Evolutionary conservation across 2,329 filamentous ascomycete species (phyloP).

Genomic region (Dryadomyces quercus-mongolicae): DNA sequence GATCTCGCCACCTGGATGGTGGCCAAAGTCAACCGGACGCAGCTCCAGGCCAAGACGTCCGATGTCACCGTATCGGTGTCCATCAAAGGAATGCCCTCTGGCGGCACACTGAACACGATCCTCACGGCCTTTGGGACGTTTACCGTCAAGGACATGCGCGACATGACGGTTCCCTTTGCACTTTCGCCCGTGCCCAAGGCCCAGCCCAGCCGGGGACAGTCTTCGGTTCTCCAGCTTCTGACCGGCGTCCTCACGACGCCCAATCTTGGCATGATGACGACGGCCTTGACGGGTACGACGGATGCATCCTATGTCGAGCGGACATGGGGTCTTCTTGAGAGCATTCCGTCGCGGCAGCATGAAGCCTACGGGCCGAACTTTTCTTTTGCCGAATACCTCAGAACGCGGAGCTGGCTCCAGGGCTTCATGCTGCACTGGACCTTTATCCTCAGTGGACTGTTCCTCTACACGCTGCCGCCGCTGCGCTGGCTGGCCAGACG

Average conservation of each 20-base stretch:
- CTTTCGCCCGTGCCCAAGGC: conserved; percentile 42
- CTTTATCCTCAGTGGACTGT: conserved; percentile 27
- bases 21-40: conserved; percentile 35
- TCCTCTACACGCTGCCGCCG: conserved; percentile 31
- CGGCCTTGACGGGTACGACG: conserved; percentile 34
- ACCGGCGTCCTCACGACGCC: conserved; percentile 37
- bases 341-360: conserved; percentile 27
- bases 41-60: conserved; percentile 34
- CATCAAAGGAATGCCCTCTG: conserved; percentile 37
- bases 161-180: conserved; percentile 37
- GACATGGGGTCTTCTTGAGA: conserved; percentile 48
- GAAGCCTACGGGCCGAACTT: conserved; percentile 51
- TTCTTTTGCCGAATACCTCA: conserved; percentile 42
- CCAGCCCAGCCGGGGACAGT: conserved; percentile 17
- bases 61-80: conserved; percentile 34
- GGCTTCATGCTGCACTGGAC: conserved; percentile 39
- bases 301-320: conserved; percentile 46
- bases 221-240: conserved; percentile 30
- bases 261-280: conserved; percentile 42
- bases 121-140: conserved; percentile 46
- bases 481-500: conserved; percentile 31
- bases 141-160: conserved; percentile 31
- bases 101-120: conserved; percentile 57
- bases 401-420: conserved; percentile 33
- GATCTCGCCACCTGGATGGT: conserved; percentile 47